Base-by-base conservation (phyloP, 345 rosid species). In the Linum tenue region DNA sequence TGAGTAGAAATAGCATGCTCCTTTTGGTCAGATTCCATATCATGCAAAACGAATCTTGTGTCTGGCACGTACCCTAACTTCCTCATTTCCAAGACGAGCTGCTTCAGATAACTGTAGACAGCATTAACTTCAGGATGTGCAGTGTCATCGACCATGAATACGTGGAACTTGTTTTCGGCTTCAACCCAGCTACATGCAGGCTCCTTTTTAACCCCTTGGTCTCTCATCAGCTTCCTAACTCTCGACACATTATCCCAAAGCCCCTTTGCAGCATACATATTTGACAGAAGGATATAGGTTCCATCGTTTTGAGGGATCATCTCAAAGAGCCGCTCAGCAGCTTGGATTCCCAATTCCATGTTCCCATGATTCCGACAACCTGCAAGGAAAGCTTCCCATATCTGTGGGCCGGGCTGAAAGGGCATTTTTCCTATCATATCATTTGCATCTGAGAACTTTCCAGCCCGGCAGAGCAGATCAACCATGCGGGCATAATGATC, bases 81-180 rank as follows among this genome's bases (percentile, higher is more conserved):
- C 35, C 59, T 56, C 35, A 56, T 56, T 31, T 56, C 59, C 59
- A 56, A 16, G 59, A 5, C 59, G 7, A 56, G 59, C 31, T 56
- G 59, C 59, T 56, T 16, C 9, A 56, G 59, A 31, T 56, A 56
- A 16, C 15, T 31, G 35, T 56, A 56, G 17, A 56, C 15, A 15
- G 59, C 59, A 56, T 56, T n/a, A 5, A 56, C 59, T 31, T 56
- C 59, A 56, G 59, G 59, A 31, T 56, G 59, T n/a, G 35, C 59
- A 10, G 59, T 31, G 35, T 56, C 59, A 56, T 56, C 35, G 17
- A 56, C 59, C 22, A n/a, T 5, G 59, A 56, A 56, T n/a, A 56
- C 59, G 17, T 56, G 59, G 15, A 56, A 12, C 59, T 56, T n/a
- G 59, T 31, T 56, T 56, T 56, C 59, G 17, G 35, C 59, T 31